These are phyloP conservation scores for Lentinula edodes DNA, from an alignment of 768 basidiomycete species.

Conservation along the genomic window DNA sequence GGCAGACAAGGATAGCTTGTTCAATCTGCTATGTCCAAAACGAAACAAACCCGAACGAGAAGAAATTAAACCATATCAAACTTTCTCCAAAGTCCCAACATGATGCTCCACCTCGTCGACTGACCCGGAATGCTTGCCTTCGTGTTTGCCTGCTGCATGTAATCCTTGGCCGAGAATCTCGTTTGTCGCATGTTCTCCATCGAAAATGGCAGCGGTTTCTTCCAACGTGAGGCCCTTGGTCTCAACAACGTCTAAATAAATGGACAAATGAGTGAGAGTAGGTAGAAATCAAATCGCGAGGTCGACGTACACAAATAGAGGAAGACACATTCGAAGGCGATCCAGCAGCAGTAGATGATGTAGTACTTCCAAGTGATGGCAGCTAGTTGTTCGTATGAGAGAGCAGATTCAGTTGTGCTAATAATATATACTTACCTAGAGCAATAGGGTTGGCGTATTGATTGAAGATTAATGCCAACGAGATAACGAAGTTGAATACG, in stretches of 20 bases:
- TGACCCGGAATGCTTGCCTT: not conserved
- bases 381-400: slow-evolving; percentile 15
- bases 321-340: slow-evolving; percentile 60
- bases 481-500: slow-evolving; percentile 75
- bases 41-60: too few relatives aligned
- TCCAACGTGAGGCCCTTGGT: slow-evolving; percentile 71
- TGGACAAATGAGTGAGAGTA: not conserved
- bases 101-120: not conserved
- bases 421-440: slow-evolving; percentile 29
- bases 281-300: not conserved
- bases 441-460: slow-evolving; percentile 86
- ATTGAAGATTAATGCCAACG: slow-evolving; percentile 80
- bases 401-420: slow-evolving; percentile 1
- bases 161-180: not conserved
- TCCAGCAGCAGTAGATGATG: slow-evolving; percentile 70
- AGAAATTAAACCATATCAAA: not conserved
- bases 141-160: not conserved
- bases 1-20: not conserved
- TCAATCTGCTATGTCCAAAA: not conserved
- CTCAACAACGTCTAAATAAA: slow-evolving; percentile 47
- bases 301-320: slow-evolving; percentile 47
- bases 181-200: slow-evolving; percentile 49
- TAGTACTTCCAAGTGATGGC: slow-evolving; percentile 74
- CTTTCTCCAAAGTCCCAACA: slow-evolving; percentile 2
- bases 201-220: slow-evolving; percentile 79